Base-by-base conservation (phyloP, 2,329 filamentous ascomycete genomes). In the Endocalyx cinctus region DNA sequence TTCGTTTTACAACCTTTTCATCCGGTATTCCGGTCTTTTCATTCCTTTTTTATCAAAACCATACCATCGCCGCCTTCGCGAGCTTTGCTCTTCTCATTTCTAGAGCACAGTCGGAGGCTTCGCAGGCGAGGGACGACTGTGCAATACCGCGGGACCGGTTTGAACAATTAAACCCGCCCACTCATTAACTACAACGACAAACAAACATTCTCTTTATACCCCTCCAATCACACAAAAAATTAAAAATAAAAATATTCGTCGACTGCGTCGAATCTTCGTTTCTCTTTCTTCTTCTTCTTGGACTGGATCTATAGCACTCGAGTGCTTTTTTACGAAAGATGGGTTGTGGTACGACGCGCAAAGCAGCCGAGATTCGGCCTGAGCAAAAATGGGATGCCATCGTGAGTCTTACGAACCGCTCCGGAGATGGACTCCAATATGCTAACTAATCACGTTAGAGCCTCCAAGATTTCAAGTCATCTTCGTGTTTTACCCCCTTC, bases 341-440 rank as follows among this genome's bases (percentile, higher is more conserved):
- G 84, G 71, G 74, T 47, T 84, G 80, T 55, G 68, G 76, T 48
- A 74, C 77, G 47, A 64, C 72, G 32, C 68, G 69, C 37, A 83
- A 84, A 55, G 58, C 69, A 55, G 73, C 70, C 46, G 72, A 82
- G 43, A 74, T 90, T 42, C 72, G 77, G 43, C 80, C 85, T 39
- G 90, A 96, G 62, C 87, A 92, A 66, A 84, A 88, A 70, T 97
- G 90, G 90, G 86, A 89, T 53, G 94, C 89, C 58, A 89, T 97
- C 57, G 84, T 87, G 66, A 55, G 82, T 64, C 35, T 27, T 23
- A 4, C n/a, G n/a, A n/a, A n/a, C n/a, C n/a, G n/a, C n/a, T n/a
- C n/a, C n/a, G n/a, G n/a, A n/a, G n/a, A n/a, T n/a, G n/a, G n/a
- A n/a, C n/a, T n/a, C n/a, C n/a, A n/a, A n/a, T n/a, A n/a, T n/a